Conservation (phyloP, 2,329 filamentous ascomycete species). For the Colletotrichum somersetense region DNA sequence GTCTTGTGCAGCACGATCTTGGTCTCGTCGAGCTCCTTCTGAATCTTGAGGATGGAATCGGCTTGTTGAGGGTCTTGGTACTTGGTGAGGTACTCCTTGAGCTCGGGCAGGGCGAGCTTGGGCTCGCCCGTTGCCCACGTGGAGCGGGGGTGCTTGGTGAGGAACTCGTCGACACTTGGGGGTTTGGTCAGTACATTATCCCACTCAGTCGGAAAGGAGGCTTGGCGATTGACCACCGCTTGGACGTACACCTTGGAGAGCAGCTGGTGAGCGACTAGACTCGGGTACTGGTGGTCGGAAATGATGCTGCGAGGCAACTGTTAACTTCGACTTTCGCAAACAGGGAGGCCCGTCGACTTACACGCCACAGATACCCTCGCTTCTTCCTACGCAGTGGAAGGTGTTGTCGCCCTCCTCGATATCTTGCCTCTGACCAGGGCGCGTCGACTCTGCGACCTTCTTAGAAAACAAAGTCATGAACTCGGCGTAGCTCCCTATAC, state of each 20-base stretch:
- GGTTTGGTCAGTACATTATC: background rate
- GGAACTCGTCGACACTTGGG: slow-evolving; percentile 80
- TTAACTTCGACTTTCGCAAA: background rate
- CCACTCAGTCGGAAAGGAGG: background rate
- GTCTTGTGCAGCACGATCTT: slow-evolving; percentile 98
- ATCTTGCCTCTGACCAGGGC: slow-evolving; percentile 84
- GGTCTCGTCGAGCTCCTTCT: slow-evolving; percentile 96
- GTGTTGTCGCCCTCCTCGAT: slow-evolving; percentile 86
- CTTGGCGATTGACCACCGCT: background rate
- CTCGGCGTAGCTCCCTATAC: slow-evolving; percentile 46
- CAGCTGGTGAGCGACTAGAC: slow-evolving; percentile 85
- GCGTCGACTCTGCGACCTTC: slow-evolving; percentile 88
- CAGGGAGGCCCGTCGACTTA: slow-evolving; percentile 18
- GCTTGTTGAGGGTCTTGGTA: slow-evolving; percentile 92
- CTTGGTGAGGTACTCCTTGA: slow-evolving; percentile 79
- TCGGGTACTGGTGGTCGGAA: slow-evolving; percentile 80
- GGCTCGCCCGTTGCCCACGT: slow-evolving; percentile 71
- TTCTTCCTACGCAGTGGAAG: slow-evolving; percentile 83
- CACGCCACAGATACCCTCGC: slow-evolving; percentile 80
- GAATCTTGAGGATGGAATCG: slow-evolving; percentile 94
- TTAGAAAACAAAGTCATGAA: slow-evolving; percentile 90
- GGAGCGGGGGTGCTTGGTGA: slow-evolving; percentile 78
- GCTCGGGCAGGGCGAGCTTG: slow-evolving; percentile 74
- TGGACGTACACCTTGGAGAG: slow-evolving; percentile 72
- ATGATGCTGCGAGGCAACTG: slow-evolving; percentile 64